phyloP scores from a whole-genome alignment of 2,329 filamentous ascomycete genomes.

The Colletotrichum incanum region DNA sequence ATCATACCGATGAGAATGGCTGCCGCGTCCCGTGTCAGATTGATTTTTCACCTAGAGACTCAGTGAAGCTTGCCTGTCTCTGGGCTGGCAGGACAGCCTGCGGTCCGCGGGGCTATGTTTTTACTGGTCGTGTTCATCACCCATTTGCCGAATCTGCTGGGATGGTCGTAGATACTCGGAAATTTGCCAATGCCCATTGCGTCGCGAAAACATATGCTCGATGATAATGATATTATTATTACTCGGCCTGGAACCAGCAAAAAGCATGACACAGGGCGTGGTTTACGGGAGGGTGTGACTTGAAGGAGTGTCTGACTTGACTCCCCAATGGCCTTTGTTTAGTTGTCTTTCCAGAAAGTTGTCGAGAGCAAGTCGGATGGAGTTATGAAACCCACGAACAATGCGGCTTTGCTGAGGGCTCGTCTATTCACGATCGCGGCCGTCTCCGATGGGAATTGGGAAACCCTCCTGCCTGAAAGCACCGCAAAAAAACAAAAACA shows the following conservation, averaged over 20 bases:
- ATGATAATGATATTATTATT: constrained; percentile 34
- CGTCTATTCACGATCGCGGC: constrained; percentile 18
- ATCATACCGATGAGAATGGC: constrained; percentile 7
- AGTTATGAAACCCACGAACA: neutral
- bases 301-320: constrained; percentile 20
- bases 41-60: constrained; percentile 6
- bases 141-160: constrained; percentile 15
- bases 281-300: neutral
- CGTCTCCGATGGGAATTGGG: constrained; percentile 20
- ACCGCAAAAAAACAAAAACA: neutral
- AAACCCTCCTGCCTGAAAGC: constrained; percentile 10
- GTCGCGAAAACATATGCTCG: neutral
- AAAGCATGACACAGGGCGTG: constrained; percentile 12
- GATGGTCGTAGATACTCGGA: constrained; percentile 30
- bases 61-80: neutral
- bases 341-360: neutral
- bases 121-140: neutral
- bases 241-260: constrained; percentile 2
- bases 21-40: constrained; percentile 40
- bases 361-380: neutral
- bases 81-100: neutral
- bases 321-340: constrained; percentile 13
- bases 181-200: constrained; percentile 33
- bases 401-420: constrained; percentile 3
- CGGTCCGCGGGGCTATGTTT: neutral